Percentiles rank a stretch among this genome's conserved stretches.
Conservation (phyloP, 116 monocot species). For the Iris pallida region DNA sequence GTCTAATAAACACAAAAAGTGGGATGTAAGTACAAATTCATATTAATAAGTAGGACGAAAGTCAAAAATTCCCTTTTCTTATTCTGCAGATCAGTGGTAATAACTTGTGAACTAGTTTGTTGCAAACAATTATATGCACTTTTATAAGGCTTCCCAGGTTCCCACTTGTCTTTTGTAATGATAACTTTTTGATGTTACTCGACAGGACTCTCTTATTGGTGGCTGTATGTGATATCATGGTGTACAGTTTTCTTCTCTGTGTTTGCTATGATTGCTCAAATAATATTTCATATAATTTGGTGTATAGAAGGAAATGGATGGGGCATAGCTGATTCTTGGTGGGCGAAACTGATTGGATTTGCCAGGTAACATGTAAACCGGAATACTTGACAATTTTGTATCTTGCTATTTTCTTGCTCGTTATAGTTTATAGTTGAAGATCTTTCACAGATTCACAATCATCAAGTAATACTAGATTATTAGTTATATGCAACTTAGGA, state of each 20-base stretch:
- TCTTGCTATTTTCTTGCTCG: not conserved
- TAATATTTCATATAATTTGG: conserved; percentile 70
- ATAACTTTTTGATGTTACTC: not conserved
- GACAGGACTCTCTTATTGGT: conserved; percentile 41
- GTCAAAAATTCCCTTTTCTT: too few species aligned
- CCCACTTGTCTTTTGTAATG: not conserved
- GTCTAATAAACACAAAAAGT: too few species aligned
- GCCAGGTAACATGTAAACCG: conserved; percentile 41
- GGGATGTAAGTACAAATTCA: too few species aligned
- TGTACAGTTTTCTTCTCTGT: conserved; percentile 63
- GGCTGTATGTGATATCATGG: conserved; percentile 45
- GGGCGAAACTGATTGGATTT: conserved; percentile 71
- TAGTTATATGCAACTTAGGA: too few species aligned
- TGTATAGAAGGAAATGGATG: conserved; percentile 54
- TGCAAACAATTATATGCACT: too few species aligned
- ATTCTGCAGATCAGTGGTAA: not conserved
- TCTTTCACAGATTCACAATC: not conserved
- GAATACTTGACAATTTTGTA: not conserved
- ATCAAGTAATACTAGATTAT: not conserved
- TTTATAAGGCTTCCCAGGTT: too few species aligned
- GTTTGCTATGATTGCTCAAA: conserved; percentile 53
- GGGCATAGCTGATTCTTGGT: conserved; percentile 48
- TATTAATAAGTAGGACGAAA: too few species aligned
- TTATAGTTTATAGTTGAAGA: not conserved
- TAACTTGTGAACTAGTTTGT: not conserved